Base-by-base conservation (phyloP, 768 basidiomycete genomes). In the Rhizopogon vulgaris region DNA sequence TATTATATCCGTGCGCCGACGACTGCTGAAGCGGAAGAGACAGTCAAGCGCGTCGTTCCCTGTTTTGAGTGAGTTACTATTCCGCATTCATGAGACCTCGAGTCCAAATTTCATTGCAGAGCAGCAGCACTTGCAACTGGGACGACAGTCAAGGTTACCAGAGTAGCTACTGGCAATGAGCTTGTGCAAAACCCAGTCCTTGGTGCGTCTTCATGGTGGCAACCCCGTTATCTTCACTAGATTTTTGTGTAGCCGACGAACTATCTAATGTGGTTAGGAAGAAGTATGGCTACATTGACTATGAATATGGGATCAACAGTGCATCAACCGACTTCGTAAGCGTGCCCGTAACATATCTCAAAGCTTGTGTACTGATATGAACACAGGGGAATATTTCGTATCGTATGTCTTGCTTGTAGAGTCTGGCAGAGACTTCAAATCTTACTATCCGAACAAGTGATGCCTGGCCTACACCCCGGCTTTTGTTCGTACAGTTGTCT, bases 261-360 rank as follows among this genome's bases (percentile, higher is more conserved):
- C 83, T 88, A 30, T 80, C 79, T 0, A 76, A 78, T 43, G 73
- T 87, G 37, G 75, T 81, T 32, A 67, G 75, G 15, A 81, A 78
- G 54, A 79, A 79, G 50, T 85, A 82, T 52, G 86, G 84, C 0
- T 67, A 68, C 3, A 73, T 85, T 50, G 82, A 85, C 62, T 78
- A 82, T 59, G 76, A 78, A 54, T 83, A 79, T 75, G 83, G 87
- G 40, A 85, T 85, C 58, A 68, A 71, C 5, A 76, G 75, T 41
- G 89, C 87, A 11, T 91, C 87, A 4, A 91, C 90, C 3, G 90
- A 91, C 63, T 91, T 92, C 56, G 90, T 90, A 58, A 71, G 85
- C 27, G 36, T 37, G 46, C 22, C 8, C 28, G 34, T 38, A 11
- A 1, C 30, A 24, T 15, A 36, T 10, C n/a, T 37, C 46, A 30